Percentiles rank a stretch among this genome's conserved stretches.
phyloP scores from a whole-genome alignment of 2,329 filamentous ascomycete species.

The Verticillium zaregamsianum region DNA sequence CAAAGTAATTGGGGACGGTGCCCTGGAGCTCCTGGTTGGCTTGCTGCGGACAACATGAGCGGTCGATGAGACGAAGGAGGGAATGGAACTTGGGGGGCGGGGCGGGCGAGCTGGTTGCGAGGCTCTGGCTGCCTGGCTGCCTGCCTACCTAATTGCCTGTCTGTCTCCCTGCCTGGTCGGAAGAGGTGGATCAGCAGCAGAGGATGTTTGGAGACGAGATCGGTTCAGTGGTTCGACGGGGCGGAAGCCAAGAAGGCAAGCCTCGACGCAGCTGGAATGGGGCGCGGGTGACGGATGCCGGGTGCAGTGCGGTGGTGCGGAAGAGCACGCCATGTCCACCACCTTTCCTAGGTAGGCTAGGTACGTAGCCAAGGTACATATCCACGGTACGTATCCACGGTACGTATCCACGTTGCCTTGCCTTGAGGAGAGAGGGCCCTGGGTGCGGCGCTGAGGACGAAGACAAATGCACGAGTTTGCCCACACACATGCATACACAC shows the following conservation, averaged over 20 bases:
- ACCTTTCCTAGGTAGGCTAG: neutral
- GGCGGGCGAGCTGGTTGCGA: conserved; percentile 5
- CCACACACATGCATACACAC: no score
- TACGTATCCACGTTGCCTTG: neutral
- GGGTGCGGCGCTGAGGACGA: no score
- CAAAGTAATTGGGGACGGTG: neutral
- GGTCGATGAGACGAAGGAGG: neutral
- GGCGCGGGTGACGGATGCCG: neutral
- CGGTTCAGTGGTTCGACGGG: neutral
- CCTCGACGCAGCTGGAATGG: neutral
- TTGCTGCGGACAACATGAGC: neutral
- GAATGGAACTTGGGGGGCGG: neutral
- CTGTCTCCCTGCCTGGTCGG: neutral
- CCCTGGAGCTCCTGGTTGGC: neutral
- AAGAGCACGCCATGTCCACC: neutral
- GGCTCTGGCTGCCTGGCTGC: conserved; percentile 10
- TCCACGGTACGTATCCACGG: neutral
- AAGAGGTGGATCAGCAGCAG: neutral
- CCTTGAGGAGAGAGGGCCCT: no score
- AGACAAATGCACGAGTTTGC: no score
- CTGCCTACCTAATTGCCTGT: neutral
- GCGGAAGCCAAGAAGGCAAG: neutral
- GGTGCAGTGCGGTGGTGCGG: neutral
- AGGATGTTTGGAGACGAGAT: no score
- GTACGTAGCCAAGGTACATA: neutral